Evolutionary conservation across 1,284 basidiomycete species (phyloP), one percentile per base, ranked within the genome.

Genomic region (Pholiota adiposa): DNA sequence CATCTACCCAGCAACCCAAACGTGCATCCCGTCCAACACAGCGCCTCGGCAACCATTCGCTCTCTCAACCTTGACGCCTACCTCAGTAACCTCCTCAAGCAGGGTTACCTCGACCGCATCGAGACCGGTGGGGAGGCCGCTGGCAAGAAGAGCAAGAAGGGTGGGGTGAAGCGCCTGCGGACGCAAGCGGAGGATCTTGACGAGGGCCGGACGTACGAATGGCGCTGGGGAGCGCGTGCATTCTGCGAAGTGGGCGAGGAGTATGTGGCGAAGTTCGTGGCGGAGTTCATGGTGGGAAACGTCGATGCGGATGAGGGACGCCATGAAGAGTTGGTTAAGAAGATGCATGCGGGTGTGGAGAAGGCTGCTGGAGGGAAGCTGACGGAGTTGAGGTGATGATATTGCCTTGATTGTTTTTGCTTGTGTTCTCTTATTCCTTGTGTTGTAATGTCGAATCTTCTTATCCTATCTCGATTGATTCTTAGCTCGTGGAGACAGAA

Each of bases 181-280:
- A 77, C 82, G 1, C 81, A 83, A 63, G 77, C 69, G 4, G 76
- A 75, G 9, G 82, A 78, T 14, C 84, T 87, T 18, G 83, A 83
- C 12, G 71, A 68, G 34, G 82, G 78, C 7, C 75, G 76, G 18
- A 78, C 78, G 27, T 88, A 80, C 62, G 89, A 92, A 69, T 93
- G 90, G 90, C 82, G 85, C 5, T 93, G 92, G 91, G 92, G 90
- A 2, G 77, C 79, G 18, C 80, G 92, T n/a, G 87, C 91, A 5
- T 77, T 85, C 44, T 80, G 82, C 50, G 91, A 94, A 71, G 81
- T 93, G 1, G 88, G 90, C 4, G 91, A 94, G 70, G 73, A 78
- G 57, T 82, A 76, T 4, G 72, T 92, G 6, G 88, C 84, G 2
- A 73, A 73, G 51, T 93, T 93, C 63, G 75, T 92, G 0, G 86